Evolutionary conservation across 495 filamentous ascomycete species (phyloP), one percentile per base, ranked within the genome.

Genomic region (Aspergillus campestris): DNA sequence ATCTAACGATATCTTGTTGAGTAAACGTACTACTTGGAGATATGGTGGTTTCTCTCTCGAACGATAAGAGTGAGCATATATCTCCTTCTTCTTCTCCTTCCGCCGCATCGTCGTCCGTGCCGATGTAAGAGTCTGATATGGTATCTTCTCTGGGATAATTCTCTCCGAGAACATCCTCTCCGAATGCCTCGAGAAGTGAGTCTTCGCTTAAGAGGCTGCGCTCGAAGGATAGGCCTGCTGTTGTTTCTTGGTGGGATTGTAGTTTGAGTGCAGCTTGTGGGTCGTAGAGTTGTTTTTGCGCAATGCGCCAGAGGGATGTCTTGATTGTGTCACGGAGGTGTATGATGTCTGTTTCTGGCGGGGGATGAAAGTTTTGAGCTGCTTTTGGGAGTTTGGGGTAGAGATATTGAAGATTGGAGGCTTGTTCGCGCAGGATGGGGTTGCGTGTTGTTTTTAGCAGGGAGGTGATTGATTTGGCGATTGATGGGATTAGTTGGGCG

Each of bases 391-490:
- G 18, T 24, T 24, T 24, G 18, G 18, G 18, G 18, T 24, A 24
- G 4, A 24, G 18, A 2, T 24, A 2, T 24, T 1, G 18, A 1
- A 24, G 18, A 1, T 6, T 6, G n/a, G 40, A 27, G 7, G 53
- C 5, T 50, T 57, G 10, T 37, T 28, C 32, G n/a, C 51, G 48
- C 0, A 63, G 32, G 4, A 33, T 8, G 12, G 40, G 36, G 27
- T 57, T 51, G 0, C 42, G 34, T n/a, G 49, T 55, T 7, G 43
- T 43, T 12, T 51, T 45, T 11, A 69, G 40, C 44, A 73, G 58
- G 4, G 55, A 61, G 2, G 48, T 36, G 11, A 71, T 36, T 0
- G 67, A 61, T 45, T 63, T 69, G 1, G 60, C 53, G 37, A 74
- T 58, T 1, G 53, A 56, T 1, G 65, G 51, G 7, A 70, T 60